phyloP scores from a whole-genome alignment of 2,329 filamentous ascomycete species.

The Diaporthe amygdali region DNA sequence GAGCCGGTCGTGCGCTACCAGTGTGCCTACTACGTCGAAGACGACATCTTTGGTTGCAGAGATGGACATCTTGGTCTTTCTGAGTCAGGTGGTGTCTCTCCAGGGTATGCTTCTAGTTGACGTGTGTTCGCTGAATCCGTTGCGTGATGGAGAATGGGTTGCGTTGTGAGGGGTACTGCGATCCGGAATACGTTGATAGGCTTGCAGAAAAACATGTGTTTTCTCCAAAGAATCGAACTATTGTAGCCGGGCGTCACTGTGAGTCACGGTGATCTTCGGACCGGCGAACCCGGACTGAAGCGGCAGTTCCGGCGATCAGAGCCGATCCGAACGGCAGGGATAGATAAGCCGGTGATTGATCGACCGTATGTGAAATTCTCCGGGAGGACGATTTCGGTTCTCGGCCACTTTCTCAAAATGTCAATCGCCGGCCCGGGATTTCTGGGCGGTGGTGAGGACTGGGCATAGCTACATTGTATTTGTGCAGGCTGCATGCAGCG shows the following conservation, averaged over 20 bases:
- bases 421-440: neutral
- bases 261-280: neutral
- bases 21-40: slow-evolving; percentile 55
- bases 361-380: neutral
- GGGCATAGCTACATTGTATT: too few relatives aligned
- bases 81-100: neutral
- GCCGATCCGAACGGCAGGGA: neutral
- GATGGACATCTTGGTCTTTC: slow-evolving; percentile 11
- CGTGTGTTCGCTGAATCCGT: neutral
- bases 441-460: neutral
- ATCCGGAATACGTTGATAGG: rapidly evolving
- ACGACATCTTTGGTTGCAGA: slow-evolving; percentile 41
- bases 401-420: neutral
- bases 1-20: slow-evolving; percentile 47
- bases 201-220: neutral
- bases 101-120: too few relatives aligned
- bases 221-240: neutral
- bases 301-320: neutral
- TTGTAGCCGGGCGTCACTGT: neutral
- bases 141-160: neutral
- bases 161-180: neutral
- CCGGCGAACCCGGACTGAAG: neutral
- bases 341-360: neutral
- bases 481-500: too few relatives aligned
- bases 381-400: neutral